Base-by-base conservation (phyloP, 495 filamentous ascomycete genomes). In the Neurospora sp. region DNA sequence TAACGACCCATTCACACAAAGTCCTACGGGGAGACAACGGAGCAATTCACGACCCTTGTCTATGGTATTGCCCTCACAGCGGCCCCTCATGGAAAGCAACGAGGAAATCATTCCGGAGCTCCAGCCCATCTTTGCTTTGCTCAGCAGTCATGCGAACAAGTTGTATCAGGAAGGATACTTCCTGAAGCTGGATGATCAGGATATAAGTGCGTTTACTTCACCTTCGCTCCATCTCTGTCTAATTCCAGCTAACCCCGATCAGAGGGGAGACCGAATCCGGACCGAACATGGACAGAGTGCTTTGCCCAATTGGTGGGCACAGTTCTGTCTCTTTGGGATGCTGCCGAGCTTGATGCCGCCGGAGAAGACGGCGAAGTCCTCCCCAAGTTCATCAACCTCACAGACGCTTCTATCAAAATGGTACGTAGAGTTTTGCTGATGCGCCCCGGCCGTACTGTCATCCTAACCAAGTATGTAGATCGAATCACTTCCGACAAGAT, bases 111-210 rank as follows among this genome's bases (percentile, higher is more conserved):
- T 93, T 40, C 93, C 96, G 6, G 96, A 99, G 84, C 86, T 99
- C 41, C 92, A 93, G 81, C 96, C 93, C 35, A 96, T 98, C 76
- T 98, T 98, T 82, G 92, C 89, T 71, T 95, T 93, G 78, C 88
- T 99, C 70, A 99, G 97, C 82, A 97, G 92, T 81, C 96, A 98
- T 82, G 90, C 89, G 12, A 98, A 97, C 81, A 99, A 98, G 84
- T 84, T 98, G 69, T 99, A 98, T 80, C 93, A 97, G 66, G 96
- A 99, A 83, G 96, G 96, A 16, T 99, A 98, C 79, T 98, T 99
- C 74, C 80, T 99, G 77, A 99, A 98, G 80, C 82, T 98, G 60
- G 95, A 96, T 82, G 96, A 99, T 79, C 87, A 97, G 74, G 96
- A 98, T 81, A 90, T 88, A 49, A 89, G 95, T 97, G 87, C 72